phyloP scores from a whole-genome alignment of 371 early-diverging fungal genomes.

The Circinella minor region DNA sequence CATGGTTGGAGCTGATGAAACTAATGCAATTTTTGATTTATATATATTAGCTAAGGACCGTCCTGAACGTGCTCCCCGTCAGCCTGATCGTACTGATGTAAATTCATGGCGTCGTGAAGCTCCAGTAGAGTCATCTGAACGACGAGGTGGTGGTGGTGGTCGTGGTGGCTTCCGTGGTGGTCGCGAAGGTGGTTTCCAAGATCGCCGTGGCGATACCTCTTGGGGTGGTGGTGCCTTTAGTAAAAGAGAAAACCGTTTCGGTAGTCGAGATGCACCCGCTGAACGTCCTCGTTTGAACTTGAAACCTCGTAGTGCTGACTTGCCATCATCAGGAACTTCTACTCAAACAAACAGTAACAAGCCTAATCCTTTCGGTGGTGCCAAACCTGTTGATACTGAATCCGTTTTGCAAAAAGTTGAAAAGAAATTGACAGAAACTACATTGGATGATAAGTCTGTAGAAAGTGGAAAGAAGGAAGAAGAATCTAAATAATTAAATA shows the following conservation, averaged over 20 bases:
- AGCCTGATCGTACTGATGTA: constrained; percentile 54
- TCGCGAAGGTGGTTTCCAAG: constrained; percentile 28
- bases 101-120: constrained; percentile 56
- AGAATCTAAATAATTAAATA: too few relatives aligned
- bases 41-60: constrained; percentile 35
- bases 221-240: constrained; percentile 41
- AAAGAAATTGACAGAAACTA: constrained; percentile 49
- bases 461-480: too few relatives aligned
- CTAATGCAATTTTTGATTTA: background rate
- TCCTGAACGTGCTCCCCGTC: constrained; percentile 36
- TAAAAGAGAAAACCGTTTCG: constrained; percentile 23
- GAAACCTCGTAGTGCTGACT: constrained; percentile 67
- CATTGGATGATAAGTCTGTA: constrained; percentile 2
- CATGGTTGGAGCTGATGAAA: too few relatives aligned
- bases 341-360: constrained; percentile 34
- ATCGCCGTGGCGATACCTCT: constrained; percentile 40
- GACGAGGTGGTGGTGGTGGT: constrained; percentile 21
- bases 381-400: constrained; percentile 79
- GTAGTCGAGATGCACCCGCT: constrained; percentile 28
- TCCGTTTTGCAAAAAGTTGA: constrained; percentile 74
- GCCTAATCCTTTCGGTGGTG: constrained; percentile 85
- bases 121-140: constrained; percentile 46
- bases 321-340: constrained; percentile 8
- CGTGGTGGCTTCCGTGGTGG: constrained; percentile 46
- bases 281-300: constrained; percentile 68